A percentile compares a stretch with the other conserved stretches of the same genome.
Evolutionary conservation across 208 protist genomes (phyloP).

Genomic region (Perkinsela sp.): DNA sequence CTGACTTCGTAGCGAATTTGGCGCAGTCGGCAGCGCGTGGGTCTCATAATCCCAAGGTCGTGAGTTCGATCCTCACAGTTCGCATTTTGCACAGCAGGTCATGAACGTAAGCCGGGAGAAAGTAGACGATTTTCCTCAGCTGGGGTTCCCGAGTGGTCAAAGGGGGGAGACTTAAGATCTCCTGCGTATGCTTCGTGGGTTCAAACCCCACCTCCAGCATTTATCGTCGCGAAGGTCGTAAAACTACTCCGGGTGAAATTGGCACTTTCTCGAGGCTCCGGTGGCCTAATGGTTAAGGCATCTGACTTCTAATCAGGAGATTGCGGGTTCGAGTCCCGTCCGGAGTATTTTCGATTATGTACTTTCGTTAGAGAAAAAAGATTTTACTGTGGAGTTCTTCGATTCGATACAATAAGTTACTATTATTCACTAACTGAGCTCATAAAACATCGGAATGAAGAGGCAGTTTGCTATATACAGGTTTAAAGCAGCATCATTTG

Average conservation of each 20-base stretch:
- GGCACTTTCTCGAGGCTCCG: background rate
- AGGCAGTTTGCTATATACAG: too few relatives aligned
- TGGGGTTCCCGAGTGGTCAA: constrained; percentile 34
- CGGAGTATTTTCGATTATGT: constrained; percentile 1
- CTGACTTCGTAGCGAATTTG: constrained; percentile 8
- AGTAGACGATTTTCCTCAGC: constrained; percentile 4
- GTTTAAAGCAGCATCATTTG: too few relatives aligned
- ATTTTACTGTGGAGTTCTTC: too few relatives aligned
- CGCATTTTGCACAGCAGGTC: too few relatives aligned
- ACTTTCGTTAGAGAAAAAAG: too few relatives aligned
- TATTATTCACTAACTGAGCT: too few relatives aligned
- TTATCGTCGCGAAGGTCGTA: background rate
- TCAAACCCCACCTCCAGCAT: constrained; percentile 29
- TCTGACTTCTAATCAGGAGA: constrained; percentile 4
- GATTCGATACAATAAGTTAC: too few relatives aligned
- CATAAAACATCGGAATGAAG: too few relatives aligned
- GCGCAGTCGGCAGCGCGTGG: constrained; percentile 75
- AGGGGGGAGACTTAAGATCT: constrained; percentile 36
- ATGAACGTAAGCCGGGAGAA: too few relatives aligned
- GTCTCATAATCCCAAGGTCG: constrained; percentile 79
- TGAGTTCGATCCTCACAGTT: constrained; percentile 53
- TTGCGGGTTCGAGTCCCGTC: constrained; percentile 6
- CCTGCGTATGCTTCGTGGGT: constrained; percentile 23
- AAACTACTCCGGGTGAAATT: too few relatives aligned
- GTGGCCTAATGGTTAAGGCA: constrained; percentile 7